Conservation (phyloP, 2,329 filamentous ascomycete genomes). For the Arthrobotrys conoides region DNA sequence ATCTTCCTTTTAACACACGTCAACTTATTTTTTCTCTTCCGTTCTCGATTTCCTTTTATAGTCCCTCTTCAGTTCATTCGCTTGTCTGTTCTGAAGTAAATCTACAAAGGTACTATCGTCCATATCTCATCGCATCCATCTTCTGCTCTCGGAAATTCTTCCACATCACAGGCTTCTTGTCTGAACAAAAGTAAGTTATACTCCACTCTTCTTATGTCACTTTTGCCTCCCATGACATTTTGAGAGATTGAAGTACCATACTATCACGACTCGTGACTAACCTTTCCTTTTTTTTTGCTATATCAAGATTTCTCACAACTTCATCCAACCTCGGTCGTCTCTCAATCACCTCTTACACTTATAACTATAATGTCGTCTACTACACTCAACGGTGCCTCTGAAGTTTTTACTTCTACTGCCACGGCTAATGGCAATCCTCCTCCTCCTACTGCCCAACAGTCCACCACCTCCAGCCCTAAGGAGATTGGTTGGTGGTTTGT, state of each 20-base stretch:
- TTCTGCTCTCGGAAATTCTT: slow-evolving; percentile 60
- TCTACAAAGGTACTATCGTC: slow-evolving; percentile 53
- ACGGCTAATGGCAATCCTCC: slow-evolving; percentile 65
- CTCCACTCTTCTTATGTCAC: slow-evolving; percentile 45
- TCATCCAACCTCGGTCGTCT: not conserved
- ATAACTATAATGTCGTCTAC: slow-evolving; percentile 62
- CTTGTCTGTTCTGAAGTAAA: slow-evolving; percentile 33
- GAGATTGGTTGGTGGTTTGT: slow-evolving; percentile 99
- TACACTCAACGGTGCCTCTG: slow-evolving; percentile 65
- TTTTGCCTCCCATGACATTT: not conserved
- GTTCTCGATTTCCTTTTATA: not conserved
- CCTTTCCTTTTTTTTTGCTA: not conserved
- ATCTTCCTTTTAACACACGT: slow-evolving; percentile 25
- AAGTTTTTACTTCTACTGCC: slow-evolving; percentile 64
- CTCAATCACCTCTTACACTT: slow-evolving; percentile 5
- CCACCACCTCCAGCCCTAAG: slow-evolving; percentile 77
- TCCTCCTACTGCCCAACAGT: slow-evolving; percentile 64
- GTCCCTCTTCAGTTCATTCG: slow-evolving; percentile 13
- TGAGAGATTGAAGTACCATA: not conserved
- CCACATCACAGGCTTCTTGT: slow-evolving; percentile 61
- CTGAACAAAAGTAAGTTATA: slow-evolving; percentile 57
- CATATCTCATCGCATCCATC: slow-evolving; percentile 45
- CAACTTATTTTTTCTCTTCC: slow-evolving; percentile 8
- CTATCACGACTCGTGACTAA: not conserved
- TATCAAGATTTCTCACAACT: slow-evolving; percentile 9